Conservation (phyloP, 129 eudicot species). For the Helichrysum umbraculigerum region DNA sequence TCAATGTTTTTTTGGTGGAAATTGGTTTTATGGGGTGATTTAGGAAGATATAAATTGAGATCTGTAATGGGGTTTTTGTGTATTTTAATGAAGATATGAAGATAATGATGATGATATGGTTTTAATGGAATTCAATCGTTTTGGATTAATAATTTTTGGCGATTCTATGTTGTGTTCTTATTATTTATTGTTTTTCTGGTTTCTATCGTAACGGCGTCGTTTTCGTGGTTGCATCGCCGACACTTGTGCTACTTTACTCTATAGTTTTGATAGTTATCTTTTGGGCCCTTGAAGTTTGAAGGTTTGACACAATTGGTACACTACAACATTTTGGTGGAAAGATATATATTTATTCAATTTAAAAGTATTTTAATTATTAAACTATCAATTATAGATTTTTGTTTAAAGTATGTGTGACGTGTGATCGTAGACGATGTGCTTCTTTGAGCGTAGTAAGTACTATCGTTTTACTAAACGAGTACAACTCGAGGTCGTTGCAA, state of each 20-base stretch:
- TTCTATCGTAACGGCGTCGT: neutral
- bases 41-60: neutral
- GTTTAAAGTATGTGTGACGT: too few species aligned
- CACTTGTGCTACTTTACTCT: neutral
- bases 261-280: too few species aligned
- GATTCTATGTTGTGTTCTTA: neutral
- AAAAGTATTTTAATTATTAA: too few species aligned
- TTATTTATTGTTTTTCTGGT: neutral
- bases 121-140: neutral
- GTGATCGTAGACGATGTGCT: too few species aligned
- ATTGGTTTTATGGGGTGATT: neutral
- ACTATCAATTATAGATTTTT: too few species aligned
- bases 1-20: neutral
- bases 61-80: neutral
- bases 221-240: neutral
- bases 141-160: neutral
- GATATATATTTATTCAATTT: too few species aligned
- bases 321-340: too few species aligned
- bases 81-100: too few species aligned
- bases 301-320: neutral
- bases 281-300: neutral
- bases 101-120: too few species aligned
- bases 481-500: too few species aligned
- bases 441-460: too few species aligned
- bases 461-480: too few species aligned